Base-by-base conservation (phyloP, 75 land plant genomes). In the Pinus taeda region DNA sequence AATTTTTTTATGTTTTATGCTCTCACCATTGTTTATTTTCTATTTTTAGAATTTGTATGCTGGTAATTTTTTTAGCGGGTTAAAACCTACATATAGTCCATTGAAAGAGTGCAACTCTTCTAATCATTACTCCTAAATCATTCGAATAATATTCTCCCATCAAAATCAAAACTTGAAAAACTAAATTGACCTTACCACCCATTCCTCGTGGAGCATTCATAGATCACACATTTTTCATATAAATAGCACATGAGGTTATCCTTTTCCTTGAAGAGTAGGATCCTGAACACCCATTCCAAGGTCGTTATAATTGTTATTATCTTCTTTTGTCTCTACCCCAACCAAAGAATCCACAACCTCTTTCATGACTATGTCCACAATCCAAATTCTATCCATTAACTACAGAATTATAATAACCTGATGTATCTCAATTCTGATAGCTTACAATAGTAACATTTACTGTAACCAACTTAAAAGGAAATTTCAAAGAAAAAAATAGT, bases 341-440 rank as follows among this genome's bases (percentile, higher is more conserved):
- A 37, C 65, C 61, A 59, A 49, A 36, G 26, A 56, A 57, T 49
- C 80, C 75, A 66, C 82, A 75, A 9, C 88, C 85, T 77, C 88
- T 61, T 8, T 81, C 85, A 57, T 78, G 76, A 55, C 74, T 79
- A 26, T 69, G 73, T 14, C 87, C 76, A 53, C 76, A 79, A 29
- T 76, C 74, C 74, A 67, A 71, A 65, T 76, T 79, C 53, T 81
- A 56, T 29, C 74, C 74, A 69, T 69, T 69, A 22, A 56, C 58
- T 20, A n/a, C 11, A 73, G 30, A 9, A 6, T 73, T 49, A 56
- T 56, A 4, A 73, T 56, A 56, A 15, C 57, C 74, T 45, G 49
- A 39, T 55, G 33, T 77, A 76, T 83, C 83, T n/a, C 86, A 82
- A 79, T 82, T 75, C 39, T 79, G 80, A 14, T 79, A 81, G 2